Conservation (phyloP, 495 filamentous ascomycete species). For the Hypomontagnella submonticulosa region DNA sequence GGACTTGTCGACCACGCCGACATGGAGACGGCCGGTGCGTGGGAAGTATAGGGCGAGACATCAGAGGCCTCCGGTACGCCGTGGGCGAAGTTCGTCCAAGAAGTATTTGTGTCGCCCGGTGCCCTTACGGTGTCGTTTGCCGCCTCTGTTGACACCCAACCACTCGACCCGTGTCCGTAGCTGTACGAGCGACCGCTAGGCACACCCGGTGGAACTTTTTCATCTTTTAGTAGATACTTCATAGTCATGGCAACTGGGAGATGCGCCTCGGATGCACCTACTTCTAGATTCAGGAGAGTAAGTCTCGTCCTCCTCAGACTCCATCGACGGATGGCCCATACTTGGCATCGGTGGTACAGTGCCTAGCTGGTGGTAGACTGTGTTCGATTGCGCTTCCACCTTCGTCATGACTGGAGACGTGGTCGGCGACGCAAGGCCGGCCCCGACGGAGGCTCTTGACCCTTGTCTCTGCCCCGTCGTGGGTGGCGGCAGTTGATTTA, state of each 20-base stretch:
- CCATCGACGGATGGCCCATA: conserved; percentile 60
- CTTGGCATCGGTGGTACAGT: conserved; percentile 61
- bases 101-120: conserved; percentile 48
- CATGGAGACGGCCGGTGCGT: conserved; percentile 48
- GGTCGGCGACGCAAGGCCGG: conserved; percentile 58
- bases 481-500: conserved; percentile 80
- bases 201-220: conserved; percentile 50
- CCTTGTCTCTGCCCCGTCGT: conserved; percentile 52
- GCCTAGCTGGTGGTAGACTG: conserved; percentile 55
- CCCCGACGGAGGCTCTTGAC: conserved; percentile 52
- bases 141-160: conserved; percentile 57
- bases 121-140: conserved; percentile 49
- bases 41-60: conserved; percentile 55
- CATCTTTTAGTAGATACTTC: conserved; percentile 46
- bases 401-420: conserved; percentile 62
- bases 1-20: conserved; percentile 54
- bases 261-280: conserved; percentile 46
- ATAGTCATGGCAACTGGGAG: not conserved
- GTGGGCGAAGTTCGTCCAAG: conserved; percentile 53
- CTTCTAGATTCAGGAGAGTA: conserved; percentile 54
- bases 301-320: conserved; percentile 50
- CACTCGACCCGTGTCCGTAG: conserved; percentile 54
- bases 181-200: conserved; percentile 49
- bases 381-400: conserved; percentile 55
- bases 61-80: conserved; percentile 55